Evolutionary conservation across 805 yeast genomes (phyloP), one percentile per base, ranked within the genome.

Genomic region (Nakazawaea ernobii): DNA sequence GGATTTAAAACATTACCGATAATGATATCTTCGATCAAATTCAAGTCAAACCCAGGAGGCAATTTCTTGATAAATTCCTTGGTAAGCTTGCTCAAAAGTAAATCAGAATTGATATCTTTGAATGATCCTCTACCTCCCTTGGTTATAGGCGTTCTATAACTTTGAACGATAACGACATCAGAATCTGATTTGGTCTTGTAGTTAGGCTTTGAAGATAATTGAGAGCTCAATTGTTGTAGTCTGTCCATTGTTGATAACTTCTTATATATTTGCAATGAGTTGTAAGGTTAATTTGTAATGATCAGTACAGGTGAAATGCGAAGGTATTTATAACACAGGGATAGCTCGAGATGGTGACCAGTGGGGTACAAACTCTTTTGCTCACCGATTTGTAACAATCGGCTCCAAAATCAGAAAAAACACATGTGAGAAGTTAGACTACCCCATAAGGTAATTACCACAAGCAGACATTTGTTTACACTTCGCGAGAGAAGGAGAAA

Each of bases 1-100:
- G 80, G 77, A 70, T 91, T 89, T 61, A 91, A 75, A 27, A 92
- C 97, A 65, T 92, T 92, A 55, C 98, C 98, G 53, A 88, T 83
- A 30, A 84, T 84, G 49, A 92, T 83, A 59, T 92, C 97, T 57
- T 85, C 95, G 52, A 92, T 82, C 54, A 80, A 61, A 49, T 57
- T 53, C 29, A 67, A 64, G 55, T 78, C 80, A 39, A 78, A 67
- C 39, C 71, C 67, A 48, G 80, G 74, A 48, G 79, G 77, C 10
- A 79, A 60, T 41, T 71, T 67, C 52, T 73, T 74, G 49, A 75
- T 72, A 49, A 91, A 62, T 36, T 79, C 85, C 50, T 71, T 66
- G 49, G 90, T 69, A 50, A 92, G 78, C 53, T 77, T 78, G 54
- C 76, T 67, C 50, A 92, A 75, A 20, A 92, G 63, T 66, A 83